Conservation (phyloP, 179 eudicot species). For the Beta lomatogona region DNA sequence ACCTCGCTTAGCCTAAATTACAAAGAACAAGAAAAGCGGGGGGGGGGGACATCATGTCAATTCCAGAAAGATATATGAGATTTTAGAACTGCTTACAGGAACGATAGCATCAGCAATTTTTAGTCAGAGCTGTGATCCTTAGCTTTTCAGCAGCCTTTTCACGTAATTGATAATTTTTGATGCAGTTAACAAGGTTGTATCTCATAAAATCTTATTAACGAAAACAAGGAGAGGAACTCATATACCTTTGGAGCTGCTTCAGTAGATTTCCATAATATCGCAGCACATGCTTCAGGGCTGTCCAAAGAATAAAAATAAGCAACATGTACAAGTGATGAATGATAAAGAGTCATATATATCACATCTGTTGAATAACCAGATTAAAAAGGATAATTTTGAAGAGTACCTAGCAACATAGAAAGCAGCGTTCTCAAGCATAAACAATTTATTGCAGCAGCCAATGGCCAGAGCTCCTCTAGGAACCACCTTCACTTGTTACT, state of each 20-base stretch:
- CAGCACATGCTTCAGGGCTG: conserved; percentile 99
- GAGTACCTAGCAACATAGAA: no score
- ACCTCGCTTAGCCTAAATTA: no score
- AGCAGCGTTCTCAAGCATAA: conserved; percentile 95
- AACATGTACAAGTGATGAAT: not conserved
- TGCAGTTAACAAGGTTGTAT: not conserved
- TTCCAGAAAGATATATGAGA: no score
- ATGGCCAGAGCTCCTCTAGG: conserved; percentile 98
- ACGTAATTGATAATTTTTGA: conserved; percentile 22
- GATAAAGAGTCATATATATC: not conserved
- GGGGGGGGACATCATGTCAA: no score
- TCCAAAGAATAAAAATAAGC: conserved; percentile 11
- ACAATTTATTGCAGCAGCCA: conserved; percentile 84
- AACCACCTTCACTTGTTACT: conserved; percentile 97
- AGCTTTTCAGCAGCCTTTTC: conserved; percentile 83
- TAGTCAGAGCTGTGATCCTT: conserved; percentile 75
- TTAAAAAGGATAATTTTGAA: not conserved
- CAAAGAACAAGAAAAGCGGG: no score
- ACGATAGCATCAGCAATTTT: conserved; percentile 76
- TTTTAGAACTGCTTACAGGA: no score
- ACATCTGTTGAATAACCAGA: not conserved
- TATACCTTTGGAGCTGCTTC: no score
- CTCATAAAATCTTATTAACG: no score
- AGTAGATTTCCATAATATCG: no score
- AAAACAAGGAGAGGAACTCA: no score